Percentiles rank a stretch among this genome's conserved stretches.
phyloP scores from a whole-genome alignment of 495 filamentous ascomycete genomes.

The Neurospora pannonica region DNA sequence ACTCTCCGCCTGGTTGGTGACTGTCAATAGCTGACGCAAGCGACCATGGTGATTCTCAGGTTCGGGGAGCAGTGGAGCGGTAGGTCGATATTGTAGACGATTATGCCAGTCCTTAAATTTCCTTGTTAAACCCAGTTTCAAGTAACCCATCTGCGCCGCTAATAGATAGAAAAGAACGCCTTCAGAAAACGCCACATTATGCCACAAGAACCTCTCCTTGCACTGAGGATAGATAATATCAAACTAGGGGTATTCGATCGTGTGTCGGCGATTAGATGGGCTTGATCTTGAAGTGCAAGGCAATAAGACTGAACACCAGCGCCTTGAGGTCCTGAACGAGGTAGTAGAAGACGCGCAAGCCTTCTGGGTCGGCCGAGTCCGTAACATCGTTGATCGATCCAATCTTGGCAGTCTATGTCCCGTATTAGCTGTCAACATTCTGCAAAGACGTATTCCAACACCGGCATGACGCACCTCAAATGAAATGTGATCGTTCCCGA shows the following conservation, averaged over 20 bases:
- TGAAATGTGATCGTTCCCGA: constrained; percentile 94
- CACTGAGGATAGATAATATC: constrained; percentile 9
- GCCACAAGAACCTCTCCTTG: background rate
- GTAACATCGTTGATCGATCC: constrained; percentile 94
- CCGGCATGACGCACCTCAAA: constrained; percentile 61
- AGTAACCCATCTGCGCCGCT: background rate
- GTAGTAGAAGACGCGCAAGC: constrained; percentile 98
- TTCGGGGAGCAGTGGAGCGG: background rate
- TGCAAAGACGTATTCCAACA: background rate
- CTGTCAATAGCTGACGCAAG: background rate
- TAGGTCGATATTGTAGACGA: background rate
- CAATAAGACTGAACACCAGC: constrained; percentile 90
- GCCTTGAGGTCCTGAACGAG: constrained; percentile 97
- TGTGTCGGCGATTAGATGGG: constrained; percentile 49
- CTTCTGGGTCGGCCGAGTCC: constrained; percentile 92
- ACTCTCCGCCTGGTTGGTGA: background rate
- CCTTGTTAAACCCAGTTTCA: background rate
- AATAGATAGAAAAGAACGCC: background rate
- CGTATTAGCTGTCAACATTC: constrained; percentile 15
- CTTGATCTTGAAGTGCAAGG: constrained; percentile 97
- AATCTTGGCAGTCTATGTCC: constrained; percentile 85
- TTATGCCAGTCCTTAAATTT: background rate
- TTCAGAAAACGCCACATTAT: background rate
- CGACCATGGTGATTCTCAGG: background rate
- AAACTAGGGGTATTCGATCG: background rate